Percentiles rank a stretch among this genome's conserved stretches.
Conservation (phyloP, 176 grass and related monocot genomes). For the Eremochloa ophiuroides region DNA sequence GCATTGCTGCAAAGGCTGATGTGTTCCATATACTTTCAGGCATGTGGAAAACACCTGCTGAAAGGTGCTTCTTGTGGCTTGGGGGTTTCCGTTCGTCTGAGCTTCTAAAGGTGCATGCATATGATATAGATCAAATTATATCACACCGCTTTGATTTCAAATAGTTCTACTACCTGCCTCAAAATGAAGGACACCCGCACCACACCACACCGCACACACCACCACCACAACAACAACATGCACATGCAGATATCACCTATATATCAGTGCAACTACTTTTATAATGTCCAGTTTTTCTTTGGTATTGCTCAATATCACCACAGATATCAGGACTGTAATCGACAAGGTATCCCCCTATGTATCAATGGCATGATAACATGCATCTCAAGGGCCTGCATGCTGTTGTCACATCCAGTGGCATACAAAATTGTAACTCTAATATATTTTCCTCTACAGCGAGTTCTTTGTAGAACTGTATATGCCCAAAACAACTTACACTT, state of each 20-base stretch:
- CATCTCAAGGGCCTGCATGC: background rate
- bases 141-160: background rate
- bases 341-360: background rate
- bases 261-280: background rate
- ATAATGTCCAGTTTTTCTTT: background rate
- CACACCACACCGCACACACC: background rate
- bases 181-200: background rate
- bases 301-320: background rate
- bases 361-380: background rate
- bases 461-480: background rate
- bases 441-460: background rate
- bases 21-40: conserved; percentile 97
- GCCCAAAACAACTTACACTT: background rate
- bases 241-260: background rate
- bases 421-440: background rate
- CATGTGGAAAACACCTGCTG: conserved; percentile 98
- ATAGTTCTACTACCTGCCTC: background rate
- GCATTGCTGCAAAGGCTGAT: conserved; percentile 73
- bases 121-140: conserved; percentile 10
- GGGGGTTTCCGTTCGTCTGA: conserved; percentile 93
- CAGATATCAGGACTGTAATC: background rate
- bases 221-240: background rate
- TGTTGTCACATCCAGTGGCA: background rate
- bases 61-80: conserved; percentile 95
- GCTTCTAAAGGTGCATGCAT: conserved; percentile 69